Base-by-base conservation (phyloP, 2,329 filamentous ascomycete genomes). In the Pseudocercospora crystallina region DNA sequence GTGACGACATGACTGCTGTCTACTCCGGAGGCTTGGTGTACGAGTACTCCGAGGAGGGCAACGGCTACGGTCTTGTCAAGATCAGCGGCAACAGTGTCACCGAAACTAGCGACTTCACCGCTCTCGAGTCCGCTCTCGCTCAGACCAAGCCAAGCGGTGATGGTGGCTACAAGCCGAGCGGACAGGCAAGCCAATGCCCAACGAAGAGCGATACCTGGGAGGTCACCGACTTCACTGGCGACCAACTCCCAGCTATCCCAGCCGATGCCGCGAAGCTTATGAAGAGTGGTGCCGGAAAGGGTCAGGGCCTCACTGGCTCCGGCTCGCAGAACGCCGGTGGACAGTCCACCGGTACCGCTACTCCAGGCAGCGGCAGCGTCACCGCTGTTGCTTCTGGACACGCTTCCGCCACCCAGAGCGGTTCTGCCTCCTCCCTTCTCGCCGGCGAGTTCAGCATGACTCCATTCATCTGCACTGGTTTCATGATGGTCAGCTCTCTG, bases 21-120 rank as follows among this genome's bases (percentile, higher is more conserved):
- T 97, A 96, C 81, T 96, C 91, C 35, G 94, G 94, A 65, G 94
- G 94, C 70, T 82, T 99, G 34, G 88, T 96, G 71, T 99, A 96
- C 76, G 91, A 97, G 74, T 99, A 96, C 78, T 85, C 87, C 8
- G 75, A 87, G 65, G 90, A 95, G 72, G 78, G 79, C 54, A 89
- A 85, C 74, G 79, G 85, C 39, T 97, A 84, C 71, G 92, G 91
- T 58, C 85, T 95, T 52, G 90, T 91, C 67, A 73, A 81, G 51
- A 76, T 94, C 65, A 66, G 71, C 40, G 80, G 78, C 57, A 62
- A 69, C 58, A 63, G 71, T 67, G 72, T 71, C 26, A 79, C 87
- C 51, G 74, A 73, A 30, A 73, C 78, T 31, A 56, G 71, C 35
- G 88, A 92, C 65, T 95, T 85, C 72, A 69, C 73, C 40, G 73